A percentile compares a stretch with the other conserved stretches of the same genome.
phyloP scores from a whole-genome alignment of 768 basidiomycete species.

The Tulasnella sp. region DNA sequence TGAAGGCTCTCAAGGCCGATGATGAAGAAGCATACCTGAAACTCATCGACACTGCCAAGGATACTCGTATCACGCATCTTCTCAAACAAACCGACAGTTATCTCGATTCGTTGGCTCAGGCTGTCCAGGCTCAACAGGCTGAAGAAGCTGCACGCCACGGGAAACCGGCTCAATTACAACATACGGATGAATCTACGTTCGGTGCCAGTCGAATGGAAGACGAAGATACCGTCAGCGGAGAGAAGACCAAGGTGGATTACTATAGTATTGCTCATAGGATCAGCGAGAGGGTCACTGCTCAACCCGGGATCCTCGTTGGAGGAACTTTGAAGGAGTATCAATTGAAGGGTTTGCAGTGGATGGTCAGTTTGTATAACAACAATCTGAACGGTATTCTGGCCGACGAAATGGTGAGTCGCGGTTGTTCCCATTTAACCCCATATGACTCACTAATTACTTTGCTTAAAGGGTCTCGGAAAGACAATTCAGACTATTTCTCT shows the following conservation, averaged over 20 bases:
- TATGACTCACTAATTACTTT: background rate
- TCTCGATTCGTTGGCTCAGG: conserved; percentile 88
- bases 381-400: conserved; percentile 88
- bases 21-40: conserved; percentile 99
- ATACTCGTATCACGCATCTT: conserved; percentile 95
- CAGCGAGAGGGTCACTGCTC: conserved; percentile 67
- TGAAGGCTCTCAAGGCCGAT: conserved; percentile 92
- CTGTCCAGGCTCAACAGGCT: conserved; percentile 83
- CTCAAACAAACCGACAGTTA: conserved; percentile 88
- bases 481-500: conserved; percentile 92
- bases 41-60: conserved; percentile 96
- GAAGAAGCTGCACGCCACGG: conserved; percentile 30
- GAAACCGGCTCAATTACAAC: conserved; percentile 30
- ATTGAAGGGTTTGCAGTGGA: conserved; percentile 91
- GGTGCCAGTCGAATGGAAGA: conserved; percentile 66
- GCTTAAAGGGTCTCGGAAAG: conserved; percentile 74
- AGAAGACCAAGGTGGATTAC: conserved; percentile 75
- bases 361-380: conserved; percentile 97
- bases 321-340: conserved; percentile 93
- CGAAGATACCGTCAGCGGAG: conserved; percentile 30
- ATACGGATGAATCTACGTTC: conserved; percentile 77
- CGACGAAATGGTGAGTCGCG: conserved; percentile 67
- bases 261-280: conserved; percentile 90
- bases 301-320: conserved; percentile 64
- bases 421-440: background rate